A percentile compares a stretch with the other conserved stretches of the same genome.
Evolutionary conservation across 305 asterid species (phyloP).

Genomic region (Fraxinus xanthoxyloides): DNA sequence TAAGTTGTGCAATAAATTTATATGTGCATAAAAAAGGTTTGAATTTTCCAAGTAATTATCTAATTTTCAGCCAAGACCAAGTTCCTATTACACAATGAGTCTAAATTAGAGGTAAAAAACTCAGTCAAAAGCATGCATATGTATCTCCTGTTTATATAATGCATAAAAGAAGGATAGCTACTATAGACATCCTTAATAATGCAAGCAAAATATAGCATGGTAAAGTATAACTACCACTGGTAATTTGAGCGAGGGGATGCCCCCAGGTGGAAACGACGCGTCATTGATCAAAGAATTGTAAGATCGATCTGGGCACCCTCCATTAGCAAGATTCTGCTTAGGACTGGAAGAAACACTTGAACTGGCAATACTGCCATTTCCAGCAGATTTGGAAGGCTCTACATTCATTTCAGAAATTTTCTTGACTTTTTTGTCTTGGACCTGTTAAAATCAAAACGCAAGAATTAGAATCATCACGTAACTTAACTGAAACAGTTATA

Average conservation of each 20-base stretch:
- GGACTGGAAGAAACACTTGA: constrained; percentile 66
- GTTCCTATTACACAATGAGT: not conserved
- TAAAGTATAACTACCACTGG: constrained; percentile 91
- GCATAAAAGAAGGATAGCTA: constrained; percentile 1
- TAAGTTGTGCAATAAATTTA: not conserved
- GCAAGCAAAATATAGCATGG: constrained; percentile 27
- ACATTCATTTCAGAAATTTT: constrained; percentile 78
- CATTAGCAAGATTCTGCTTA: constrained; percentile 61
- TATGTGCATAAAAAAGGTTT: not conserved
- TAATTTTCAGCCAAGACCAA: not conserved
- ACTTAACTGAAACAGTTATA: not conserved
- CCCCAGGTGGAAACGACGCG: constrained; percentile 62
- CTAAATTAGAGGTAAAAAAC: not conserved
- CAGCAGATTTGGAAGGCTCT: constrained; percentile 62
- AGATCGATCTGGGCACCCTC: constrained; percentile 52
- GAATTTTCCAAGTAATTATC: constrained; percentile 5
- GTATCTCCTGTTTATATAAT: not conserved
- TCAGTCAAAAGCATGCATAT: not conserved
- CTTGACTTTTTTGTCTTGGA: constrained; percentile 93
- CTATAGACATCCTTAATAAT: not conserved
- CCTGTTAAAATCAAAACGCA: constrained; percentile 44
- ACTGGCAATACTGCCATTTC: constrained; percentile 63
- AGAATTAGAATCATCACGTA: not conserved
- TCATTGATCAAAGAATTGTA: constrained; percentile 57
- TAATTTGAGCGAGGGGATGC: constrained; percentile 65